Conservation (phyloP, 495 filamentous ascomycete species). For the Chaetomium fimeti region DNA sequence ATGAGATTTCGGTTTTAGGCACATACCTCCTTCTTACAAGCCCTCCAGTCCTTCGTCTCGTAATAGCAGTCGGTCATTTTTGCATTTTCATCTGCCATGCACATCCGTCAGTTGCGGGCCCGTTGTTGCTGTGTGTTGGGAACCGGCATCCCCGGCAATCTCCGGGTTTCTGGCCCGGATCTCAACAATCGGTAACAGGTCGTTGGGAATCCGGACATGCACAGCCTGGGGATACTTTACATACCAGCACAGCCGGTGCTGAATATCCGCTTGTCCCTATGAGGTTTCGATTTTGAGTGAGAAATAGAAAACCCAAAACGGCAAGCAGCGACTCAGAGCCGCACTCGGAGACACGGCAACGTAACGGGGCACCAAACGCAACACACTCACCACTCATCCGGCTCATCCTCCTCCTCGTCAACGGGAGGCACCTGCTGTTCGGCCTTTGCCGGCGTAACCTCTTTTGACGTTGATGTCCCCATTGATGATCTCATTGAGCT, state of each 20-base stretch:
- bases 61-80: constrained; percentile 95
- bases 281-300: constrained; percentile 20
- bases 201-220: not conserved
- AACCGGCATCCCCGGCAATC: constrained; percentile 6
- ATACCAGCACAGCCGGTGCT: constrained; percentile 91
- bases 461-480: constrained; percentile 49
- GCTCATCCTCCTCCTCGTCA: constrained; percentile 72
- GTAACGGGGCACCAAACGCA: constrained; percentile 22
- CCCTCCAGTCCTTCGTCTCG: constrained; percentile 94
- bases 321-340: constrained; percentile 3
- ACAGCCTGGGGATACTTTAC: not conserved
- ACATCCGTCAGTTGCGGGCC: constrained; percentile 14
- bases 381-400: constrained; percentile 81
- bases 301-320: not conserved
- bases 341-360: too few relatives aligned
- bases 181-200: not conserved
- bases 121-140: not conserved
- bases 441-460: constrained; percentile 45
- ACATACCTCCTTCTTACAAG: constrained; percentile 83
- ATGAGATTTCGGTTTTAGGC: not conserved
- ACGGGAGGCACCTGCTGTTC: constrained; percentile 25
- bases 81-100: constrained; percentile 71
- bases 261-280: constrained; percentile 88
- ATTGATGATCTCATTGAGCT: not conserved
- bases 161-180: constrained; percentile 7